phyloP scores from a whole-genome alignment of 768 basidiomycete genomes.

The Hypholoma fasciculare region DNA sequence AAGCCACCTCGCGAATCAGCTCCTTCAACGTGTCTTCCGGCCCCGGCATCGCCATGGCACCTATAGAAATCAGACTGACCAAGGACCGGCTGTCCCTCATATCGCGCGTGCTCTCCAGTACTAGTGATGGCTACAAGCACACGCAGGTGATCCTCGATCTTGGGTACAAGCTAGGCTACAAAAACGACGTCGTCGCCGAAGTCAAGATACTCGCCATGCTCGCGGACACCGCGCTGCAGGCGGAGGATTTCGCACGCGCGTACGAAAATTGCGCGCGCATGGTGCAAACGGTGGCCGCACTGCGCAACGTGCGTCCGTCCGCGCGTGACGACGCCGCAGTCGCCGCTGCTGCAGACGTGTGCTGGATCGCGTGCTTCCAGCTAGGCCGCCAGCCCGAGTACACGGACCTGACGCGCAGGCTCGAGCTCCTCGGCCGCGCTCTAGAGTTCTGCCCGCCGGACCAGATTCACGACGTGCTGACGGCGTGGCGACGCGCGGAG shows the following conservation, averaged over 20 bases:
- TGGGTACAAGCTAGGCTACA: constrained; percentile 83
- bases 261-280: constrained; percentile 73
- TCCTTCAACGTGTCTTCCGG: constrained; percentile 85
- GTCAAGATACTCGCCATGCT: constrained; percentile 89
- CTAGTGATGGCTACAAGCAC: constrained; percentile 87
- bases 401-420: constrained; percentile 61
- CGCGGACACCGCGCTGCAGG: constrained; percentile 80
- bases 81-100: constrained; percentile 89
- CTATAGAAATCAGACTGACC: constrained; percentile 91
- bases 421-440: constrained; percentile 75
- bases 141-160: constrained; percentile 91
- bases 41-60: constrained; percentile 77
- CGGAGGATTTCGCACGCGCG: constrained; percentile 76
- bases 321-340: constrained; percentile 39
- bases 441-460: constrained; percentile 86
- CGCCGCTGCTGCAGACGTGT: constrained; percentile 72
- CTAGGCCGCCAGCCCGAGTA: constrained; percentile 84
- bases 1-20: constrained; percentile 94
- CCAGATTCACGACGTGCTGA: constrained; percentile 73
- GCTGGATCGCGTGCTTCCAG: constrained; percentile 89
- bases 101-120: constrained; percentile 81
- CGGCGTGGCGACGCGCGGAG: constrained; percentile 76
- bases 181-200: constrained; percentile 70
- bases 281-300: constrained; percentile 57
- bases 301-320: constrained; percentile 36